Conservation (phyloP, 192 early-diverging fungal species). For the Umbelopsis sp. region DNA sequence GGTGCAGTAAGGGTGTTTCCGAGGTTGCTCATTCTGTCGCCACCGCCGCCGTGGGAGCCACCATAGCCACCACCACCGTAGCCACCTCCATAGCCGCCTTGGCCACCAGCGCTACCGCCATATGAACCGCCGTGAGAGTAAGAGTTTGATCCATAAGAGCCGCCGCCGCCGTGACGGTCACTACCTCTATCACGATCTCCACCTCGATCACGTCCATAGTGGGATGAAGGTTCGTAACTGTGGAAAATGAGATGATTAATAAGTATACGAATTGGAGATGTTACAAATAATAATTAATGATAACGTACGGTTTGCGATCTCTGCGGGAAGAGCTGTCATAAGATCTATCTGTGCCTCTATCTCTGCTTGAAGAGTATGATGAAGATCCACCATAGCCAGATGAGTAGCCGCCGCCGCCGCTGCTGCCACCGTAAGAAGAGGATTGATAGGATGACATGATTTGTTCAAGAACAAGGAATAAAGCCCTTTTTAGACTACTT, state of each 20-base stretch:
- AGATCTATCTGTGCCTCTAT: slow-evolving; percentile 46
- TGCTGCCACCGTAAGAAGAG: slow-evolving; percentile 28
- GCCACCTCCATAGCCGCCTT: slow-evolving; percentile 40
- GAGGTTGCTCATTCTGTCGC: slow-evolving; percentile 58
- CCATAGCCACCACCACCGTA: slow-evolving; percentile 37
- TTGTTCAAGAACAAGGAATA: background rate
- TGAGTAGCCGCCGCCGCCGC: slow-evolving; percentile 34
- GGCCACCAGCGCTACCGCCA: slow-evolving; percentile 33
- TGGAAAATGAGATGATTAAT: background rate
- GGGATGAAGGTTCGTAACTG: slow-evolving; percentile 6
- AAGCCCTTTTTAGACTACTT: background rate
- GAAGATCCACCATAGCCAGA: slow-evolving; percentile 29
- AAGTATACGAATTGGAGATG: background rate
- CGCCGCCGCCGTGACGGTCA: slow-evolving; percentile 10
- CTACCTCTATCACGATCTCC: slow-evolving; percentile 5
- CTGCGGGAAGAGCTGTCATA: slow-evolving; percentile 28
- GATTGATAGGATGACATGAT: slow-evolving; percentile 26
- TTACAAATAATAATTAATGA: background rate
- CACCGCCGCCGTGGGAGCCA: slow-evolving; percentile 37
- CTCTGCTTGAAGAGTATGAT: slow-evolving; percentile 26
- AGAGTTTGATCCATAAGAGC: slow-evolving; percentile 5
- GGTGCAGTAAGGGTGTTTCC: slow-evolving; percentile 57
- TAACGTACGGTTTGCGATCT: slow-evolving; percentile 28
- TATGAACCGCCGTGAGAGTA: slow-evolving; percentile 27
- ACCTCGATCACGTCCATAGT: slow-evolving; percentile 13